Base-by-base conservation (phyloP, 2,329 filamentous ascomycete genomes). In the Pseudogymnoascus sp. region DNA sequence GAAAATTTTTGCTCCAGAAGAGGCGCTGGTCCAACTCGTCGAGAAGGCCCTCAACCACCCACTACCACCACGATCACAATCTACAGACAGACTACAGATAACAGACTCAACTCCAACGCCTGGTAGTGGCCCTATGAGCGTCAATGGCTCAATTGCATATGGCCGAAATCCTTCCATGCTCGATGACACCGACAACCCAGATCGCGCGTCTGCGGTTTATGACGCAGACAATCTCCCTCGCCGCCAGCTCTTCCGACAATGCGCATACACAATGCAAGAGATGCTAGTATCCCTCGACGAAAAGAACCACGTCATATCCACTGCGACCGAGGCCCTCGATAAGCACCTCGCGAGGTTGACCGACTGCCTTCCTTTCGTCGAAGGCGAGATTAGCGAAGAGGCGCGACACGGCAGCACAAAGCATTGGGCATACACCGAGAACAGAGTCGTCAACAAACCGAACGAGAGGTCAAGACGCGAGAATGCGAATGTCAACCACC, bases 371-470 rank as follows among this genome's bases (percentile, higher is more conserved):
- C 89, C 91, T 19, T 88, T 93, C 76, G 85, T 98, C 63, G 89
- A 96, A 67, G 81, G 83, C 65, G 95, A 99, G 75, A 91, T 99
- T 72, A 96, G 91, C 76, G 92, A 97, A 66, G 92, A 98, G 76
- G 91, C 95, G 62, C 91, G 96, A 76, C 88, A 92, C 78, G 95
- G 96, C 61, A 98, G 92, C 76, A 84, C 87, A 64, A 90, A 86
- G 61, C 95, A 99, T 75, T 99, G 95, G 95, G 95, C 93, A 59
- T 98, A 98, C 74, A 89, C 90, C 19, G 90, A 93, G 70, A 91
- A 91, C 72, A 89, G 93, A 67, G 83, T 86, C 35, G 79, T 79
- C 35, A 83, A 82, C 70, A 79, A 82, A n/a, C 79, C 84, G 24
- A 86, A 87, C 33, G 90, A 96, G 73, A 83, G 89, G 26, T 87